Evolutionary conservation across 2,329 filamentous ascomycete genomes (phyloP), one percentile per base, ranked within the genome.

Genomic region (Clonostachys sp.): DNA sequence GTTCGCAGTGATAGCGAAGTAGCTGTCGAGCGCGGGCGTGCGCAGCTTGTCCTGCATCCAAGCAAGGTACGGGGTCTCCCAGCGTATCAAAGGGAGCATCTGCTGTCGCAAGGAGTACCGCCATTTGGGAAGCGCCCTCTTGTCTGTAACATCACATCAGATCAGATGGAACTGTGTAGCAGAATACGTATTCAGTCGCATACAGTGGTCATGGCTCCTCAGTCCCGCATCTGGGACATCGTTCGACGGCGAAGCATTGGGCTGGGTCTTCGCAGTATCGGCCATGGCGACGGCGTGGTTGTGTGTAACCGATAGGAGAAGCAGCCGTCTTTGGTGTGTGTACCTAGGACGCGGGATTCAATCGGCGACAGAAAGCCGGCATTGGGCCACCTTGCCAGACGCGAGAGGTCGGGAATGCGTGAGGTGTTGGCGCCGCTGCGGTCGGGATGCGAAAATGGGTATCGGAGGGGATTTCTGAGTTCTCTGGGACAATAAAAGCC

Each of bases 1-100:
- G 66, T 97, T 99, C 53, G 94, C 94, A 1, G 91, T 95, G 55
- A 95, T 89, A 45, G 94, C 92, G 68, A 99, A 99, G 73, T 96
- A 99, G 52, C 89, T 89, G 68, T 99, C 94, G 59, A 97, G 84
- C 9, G 87, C 80, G 1, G 90, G 89, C 17, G 89, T 86, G 60
- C 92, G 87, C 63, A 92, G 68, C 63, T 75, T 83, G 55, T 85
- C 79, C 75, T 99, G 94, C 61, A 96, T 72, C 71, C 81, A 86
- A 48, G 92, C 92, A 16, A 99, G 83, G 67, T 95, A 94, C 2
- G 91, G 92, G 33, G 94, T 99, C 73, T 99, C 94, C 86, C 86
- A 91, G 64, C 94, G 85, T 48, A 97, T 84, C 49, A 97, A 77
- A 52, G 92, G 92, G 50, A 99, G 84, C 49, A 92, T 75, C 57